Base-by-base conservation (phyloP, 2,329 filamentous ascomycete species). In the Exophiala spinifera region DNA sequence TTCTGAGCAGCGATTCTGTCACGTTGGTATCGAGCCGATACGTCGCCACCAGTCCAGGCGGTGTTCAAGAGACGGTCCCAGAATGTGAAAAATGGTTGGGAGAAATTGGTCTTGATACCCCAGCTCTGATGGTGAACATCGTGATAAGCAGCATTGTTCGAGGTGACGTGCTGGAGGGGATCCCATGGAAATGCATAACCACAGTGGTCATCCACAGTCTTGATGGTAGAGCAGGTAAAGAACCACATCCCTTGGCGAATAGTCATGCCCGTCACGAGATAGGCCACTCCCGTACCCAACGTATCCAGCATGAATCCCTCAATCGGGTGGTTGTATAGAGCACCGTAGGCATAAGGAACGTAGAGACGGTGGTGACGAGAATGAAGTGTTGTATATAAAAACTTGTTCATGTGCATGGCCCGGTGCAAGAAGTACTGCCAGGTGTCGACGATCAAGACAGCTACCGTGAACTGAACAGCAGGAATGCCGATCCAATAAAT, bases 371-470 rank as follows among this genome's bases (percentile, higher is more conserved):
- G 94, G 72, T 99, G 94, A 56, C 92, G 86, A 44, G 91, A 92
- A 76, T 97, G 94, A 75, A 96, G 94, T 51, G 86, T 88, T 59
- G 85, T 92, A 60, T 19, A 60, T 64, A 99, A 81, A 88, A 89
- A 97, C 72, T 89, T 91, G 76, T 97, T 96, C 77, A 94, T 80
- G 74, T 99, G 94, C 94, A 99, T 99, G 54, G 87, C 82, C 36
- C 94, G 89, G 73, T 99, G 94, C 65, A 92, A 80, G 74, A 96
- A 96, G 75, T 99, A 99, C 70, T 99, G 92, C 94, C 94, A 99
- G 42, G 91, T 94, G 73, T 99, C 94, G 63, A 97, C 82, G 61
- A 95, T 78, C 61, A 83, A 74, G 56, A 92, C 81, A 20, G 86
- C 94, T 46, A 88, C 66, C 54, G 82, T 74, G 67, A 96, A 88